Evolutionary conservation across 78 protist genomes (phyloP).

Genomic region (Salpingoeca rosetta): DNA sequence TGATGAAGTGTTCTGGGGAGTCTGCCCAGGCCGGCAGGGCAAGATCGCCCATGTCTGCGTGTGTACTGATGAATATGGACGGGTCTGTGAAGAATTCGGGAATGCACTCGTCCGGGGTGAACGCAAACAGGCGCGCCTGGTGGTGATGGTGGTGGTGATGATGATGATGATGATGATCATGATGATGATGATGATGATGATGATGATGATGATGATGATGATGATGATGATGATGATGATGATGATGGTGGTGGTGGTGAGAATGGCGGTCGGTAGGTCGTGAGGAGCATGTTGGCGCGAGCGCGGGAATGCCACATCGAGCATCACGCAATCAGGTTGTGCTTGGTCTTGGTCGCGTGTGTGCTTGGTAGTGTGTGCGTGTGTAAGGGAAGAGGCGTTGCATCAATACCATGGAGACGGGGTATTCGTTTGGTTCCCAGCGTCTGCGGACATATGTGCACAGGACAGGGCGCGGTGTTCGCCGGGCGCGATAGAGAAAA

Average conservation of each 20-base stretch:
- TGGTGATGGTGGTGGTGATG: no score
- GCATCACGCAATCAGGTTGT: no score
- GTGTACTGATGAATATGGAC: conserved; percentile 50
- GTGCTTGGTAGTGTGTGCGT: not conserved
- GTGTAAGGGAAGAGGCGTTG: conserved; percentile 14
- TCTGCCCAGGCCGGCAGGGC: conserved; percentile 37
- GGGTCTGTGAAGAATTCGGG: conserved; percentile 73
- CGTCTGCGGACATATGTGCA: conserved; percentile 53
- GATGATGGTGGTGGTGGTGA: no score
- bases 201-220: no score
- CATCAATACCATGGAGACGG: conserved; percentile 30
- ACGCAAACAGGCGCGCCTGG: conserved; percentile 41
- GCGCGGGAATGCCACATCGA: not conserved
- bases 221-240: no score
- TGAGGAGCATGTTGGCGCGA: not conserved
- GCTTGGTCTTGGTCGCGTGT: not conserved
- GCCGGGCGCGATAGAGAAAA: conserved; percentile 61
- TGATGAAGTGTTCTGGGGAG: not conserved
- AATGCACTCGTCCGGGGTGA: conserved; percentile 80
- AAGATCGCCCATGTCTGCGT: conserved; percentile 65
- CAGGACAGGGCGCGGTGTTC: conserved; percentile 58
- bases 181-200: no score
- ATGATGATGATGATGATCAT: no score
- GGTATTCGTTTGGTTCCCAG: conserved; percentile 71
- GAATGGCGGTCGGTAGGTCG: no score